Evolutionary conservation across 2,329 filamentous ascomycete genomes (phyloP).

Genomic region (Byssoonygena ceratinophila): DNA sequence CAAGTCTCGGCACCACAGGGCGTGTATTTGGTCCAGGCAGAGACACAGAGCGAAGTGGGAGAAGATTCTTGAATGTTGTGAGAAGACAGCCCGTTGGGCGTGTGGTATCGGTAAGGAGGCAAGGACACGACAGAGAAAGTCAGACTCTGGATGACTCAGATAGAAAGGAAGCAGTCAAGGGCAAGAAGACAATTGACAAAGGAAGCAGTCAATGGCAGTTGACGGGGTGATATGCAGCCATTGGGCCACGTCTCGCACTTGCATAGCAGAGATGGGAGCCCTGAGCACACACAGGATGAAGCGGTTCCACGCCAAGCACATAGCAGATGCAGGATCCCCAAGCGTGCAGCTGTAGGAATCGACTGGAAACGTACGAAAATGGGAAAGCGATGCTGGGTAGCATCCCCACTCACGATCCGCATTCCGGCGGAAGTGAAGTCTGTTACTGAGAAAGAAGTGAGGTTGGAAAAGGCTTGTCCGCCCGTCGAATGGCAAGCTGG

Average conservation of each 20-base stretch:
- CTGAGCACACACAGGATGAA: constrained; percentile 7
- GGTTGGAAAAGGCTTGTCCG: background rate
- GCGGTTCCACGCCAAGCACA: constrained; percentile 10
- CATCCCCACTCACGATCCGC: constrained; percentile 8
- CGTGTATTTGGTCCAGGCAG: constrained; percentile 9
- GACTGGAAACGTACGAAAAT: background rate
- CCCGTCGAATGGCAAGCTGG: background rate
- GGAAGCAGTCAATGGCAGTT: no score
- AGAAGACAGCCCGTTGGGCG: constrained; percentile 8
- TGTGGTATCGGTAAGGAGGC: constrained; percentile 4
- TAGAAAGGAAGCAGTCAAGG: background rate
- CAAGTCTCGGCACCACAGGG: constrained; percentile 14
- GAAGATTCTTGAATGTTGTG: constrained; percentile 2
- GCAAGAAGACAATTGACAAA: background rate
- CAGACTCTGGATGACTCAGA: constrained; percentile 2
- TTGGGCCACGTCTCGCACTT: constrained; percentile 35
- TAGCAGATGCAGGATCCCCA: constrained; percentile 8
- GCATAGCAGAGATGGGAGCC: constrained; percentile 18
- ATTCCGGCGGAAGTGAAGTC: constrained; percentile 5
- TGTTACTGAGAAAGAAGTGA: background rate
- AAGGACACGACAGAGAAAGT: constrained; percentile 1
- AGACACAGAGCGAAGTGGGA: constrained; percentile 13
- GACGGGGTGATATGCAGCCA: constrained; percentile 24
- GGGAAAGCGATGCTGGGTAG: constrained; percentile 8
- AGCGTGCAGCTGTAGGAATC: background rate